Base-by-base conservation (phyloP, 2,329 filamentous ascomycete genomes). In the Fusarium agapanthi region DNA sequence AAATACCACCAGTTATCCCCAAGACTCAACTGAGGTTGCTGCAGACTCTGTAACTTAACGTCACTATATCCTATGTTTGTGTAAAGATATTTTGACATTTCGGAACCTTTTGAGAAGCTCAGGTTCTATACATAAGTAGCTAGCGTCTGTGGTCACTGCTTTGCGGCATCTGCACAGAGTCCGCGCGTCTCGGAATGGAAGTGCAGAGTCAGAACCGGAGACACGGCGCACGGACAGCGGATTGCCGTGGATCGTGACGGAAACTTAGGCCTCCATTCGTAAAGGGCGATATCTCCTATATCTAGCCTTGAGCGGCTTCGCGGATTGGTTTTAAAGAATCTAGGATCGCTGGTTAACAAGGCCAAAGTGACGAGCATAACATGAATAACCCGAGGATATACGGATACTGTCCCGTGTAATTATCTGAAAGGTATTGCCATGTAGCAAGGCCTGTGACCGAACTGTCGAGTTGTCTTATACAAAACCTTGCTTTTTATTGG, bases 291-390 rank as follows among this genome's bases (percentile, higher is more conserved):
- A 18, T 10, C 28, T 16, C 11, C n/a, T n/a, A 7, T 3, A 13
- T 13, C 5, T 3, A 5, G 5, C 20, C 7, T 18, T 18, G 7
- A 8, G 18, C 15, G 3, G 4, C 15, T 24, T 32, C 3, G n/a
- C 28, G 1, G 10, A 9, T 6, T 5, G 3, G 6, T 34, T 34
- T 32, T 15, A 3, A 34, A 34, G 7, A 34, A 34, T 22, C 38
- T 37, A 1, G 2, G 10, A 43, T 16, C 6, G 15, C n/a, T 1
- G 14, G 6, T 26, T 26, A 4, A 26, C 4, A 7, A 18, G 7
- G 11, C 6, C 22, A 32, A n/a, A n/a, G 2, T 15, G 4, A n/a
- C 6, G 11, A 32, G 22, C 2, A 32, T 0, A 14, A n/a, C 9
- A 18, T n/a, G 4, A 13, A 2, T 15, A 32, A 13, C 2, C 22